Evolutionary conservation across 352 stramenopile species (phyloP).

Genomic region (Lagenidium giganteum): DNA sequence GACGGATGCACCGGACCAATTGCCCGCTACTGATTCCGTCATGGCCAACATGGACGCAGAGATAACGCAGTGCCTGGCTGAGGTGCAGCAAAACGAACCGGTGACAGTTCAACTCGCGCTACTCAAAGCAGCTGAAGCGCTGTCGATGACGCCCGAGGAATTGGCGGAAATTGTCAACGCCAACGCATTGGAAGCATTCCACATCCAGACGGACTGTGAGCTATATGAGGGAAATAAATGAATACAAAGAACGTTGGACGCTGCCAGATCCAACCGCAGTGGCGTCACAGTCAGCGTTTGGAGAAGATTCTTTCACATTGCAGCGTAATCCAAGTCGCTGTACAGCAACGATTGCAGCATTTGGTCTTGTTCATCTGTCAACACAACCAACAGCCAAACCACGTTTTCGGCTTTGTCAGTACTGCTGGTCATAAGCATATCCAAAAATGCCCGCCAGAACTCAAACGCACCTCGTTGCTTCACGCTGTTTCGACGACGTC

Average conservation of each 20-base stretch:
- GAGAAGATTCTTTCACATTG: no score
- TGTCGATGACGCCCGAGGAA: constrained; percentile 21
- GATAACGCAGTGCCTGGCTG: constrained; percentile 2
- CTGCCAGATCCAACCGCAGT: no score
- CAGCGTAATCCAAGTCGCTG: constrained; percentile 72
- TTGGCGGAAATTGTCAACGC: constrained; percentile 29
- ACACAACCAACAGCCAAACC: no score
- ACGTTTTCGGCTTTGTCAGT: no score
- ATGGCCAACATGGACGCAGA: background rate
- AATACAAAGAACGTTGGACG: no score
- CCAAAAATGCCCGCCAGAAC: background rate
- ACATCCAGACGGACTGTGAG: constrained; percentile 7
- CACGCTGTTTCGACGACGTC: constrained; percentile 3
- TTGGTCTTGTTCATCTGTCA: constrained; percentile 21
- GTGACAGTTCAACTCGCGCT: constrained; percentile 45
- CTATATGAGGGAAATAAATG: background rate
- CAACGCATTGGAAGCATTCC: constrained; percentile 37
- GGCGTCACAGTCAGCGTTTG: no score
- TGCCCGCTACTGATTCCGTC: constrained; percentile 17
- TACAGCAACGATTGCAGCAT: constrained; percentile 59
- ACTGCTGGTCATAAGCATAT: background rate
- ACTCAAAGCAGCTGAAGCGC: constrained; percentile 30
- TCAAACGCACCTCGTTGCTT: constrained; percentile 10
- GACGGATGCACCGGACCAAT: constrained; percentile 71
- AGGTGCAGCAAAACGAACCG: constrained; percentile 39